These are phyloP conservation scores for Thymus quinquecostatus DNA, from an alignment of 257 asterid genomes.

Conservation along the genomic window DNA sequence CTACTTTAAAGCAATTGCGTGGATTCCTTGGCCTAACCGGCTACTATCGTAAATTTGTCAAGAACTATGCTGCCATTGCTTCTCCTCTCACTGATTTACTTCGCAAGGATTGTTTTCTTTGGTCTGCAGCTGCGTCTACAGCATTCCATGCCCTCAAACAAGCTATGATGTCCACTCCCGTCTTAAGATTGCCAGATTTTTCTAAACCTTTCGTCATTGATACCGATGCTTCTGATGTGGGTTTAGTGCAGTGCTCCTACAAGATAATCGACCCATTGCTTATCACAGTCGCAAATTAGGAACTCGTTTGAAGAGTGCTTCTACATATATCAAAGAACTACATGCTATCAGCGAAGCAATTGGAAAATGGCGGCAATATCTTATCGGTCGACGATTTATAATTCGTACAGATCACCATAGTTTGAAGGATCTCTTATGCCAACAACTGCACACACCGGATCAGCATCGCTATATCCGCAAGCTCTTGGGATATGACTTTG, in stretches of 20 bases:
- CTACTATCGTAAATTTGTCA: background rate
- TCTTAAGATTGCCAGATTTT: background rate
- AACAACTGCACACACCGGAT: background rate
- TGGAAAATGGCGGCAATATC: background rate
- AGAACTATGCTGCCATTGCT: background rate
- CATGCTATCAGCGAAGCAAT: background rate
- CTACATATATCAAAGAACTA: background rate
- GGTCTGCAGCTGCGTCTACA: background rate
- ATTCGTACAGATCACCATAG: background rate
- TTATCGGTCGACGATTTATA: background rate
- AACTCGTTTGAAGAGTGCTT: background rate
- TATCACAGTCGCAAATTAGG: background rate
- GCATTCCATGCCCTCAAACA: background rate
- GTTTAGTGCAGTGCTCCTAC: background rate
- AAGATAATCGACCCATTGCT: background rate
- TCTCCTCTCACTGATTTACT: constrained; percentile 1
- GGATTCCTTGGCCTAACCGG: background rate
- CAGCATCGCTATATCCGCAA: background rate
- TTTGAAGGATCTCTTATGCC: background rate
- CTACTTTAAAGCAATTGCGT: background rate
- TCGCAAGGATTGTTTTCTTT: background rate
- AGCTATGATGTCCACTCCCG: background rate
- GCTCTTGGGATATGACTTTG: background rate
- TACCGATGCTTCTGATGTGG: background rate
- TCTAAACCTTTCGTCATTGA: background rate